These are phyloP conservation scores for Paratinospora sagittata DNA, from an alignment of 164 flowering plant species.

Conservation along the genomic window DNA sequence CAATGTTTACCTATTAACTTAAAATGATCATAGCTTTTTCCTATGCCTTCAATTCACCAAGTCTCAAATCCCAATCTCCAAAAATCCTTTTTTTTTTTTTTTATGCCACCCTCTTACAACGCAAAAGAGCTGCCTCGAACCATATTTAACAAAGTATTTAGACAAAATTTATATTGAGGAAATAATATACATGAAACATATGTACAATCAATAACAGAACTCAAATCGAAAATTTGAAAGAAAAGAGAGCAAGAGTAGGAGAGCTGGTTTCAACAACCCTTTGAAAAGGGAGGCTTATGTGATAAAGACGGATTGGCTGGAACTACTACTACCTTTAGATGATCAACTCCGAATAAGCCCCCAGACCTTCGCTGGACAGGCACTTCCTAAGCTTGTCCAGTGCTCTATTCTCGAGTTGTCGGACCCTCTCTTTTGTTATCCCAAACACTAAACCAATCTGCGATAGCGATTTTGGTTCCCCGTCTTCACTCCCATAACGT, in stretches of 20 bases:
- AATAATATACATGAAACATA: neutral
- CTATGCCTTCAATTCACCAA: no score
- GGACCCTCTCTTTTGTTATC: conserved; percentile 72
- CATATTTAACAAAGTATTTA: no score
- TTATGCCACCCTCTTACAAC: no score
- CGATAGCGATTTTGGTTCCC: conserved; percentile 38
- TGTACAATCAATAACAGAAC: conserved; percentile 11
- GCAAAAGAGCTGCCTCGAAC: no score
- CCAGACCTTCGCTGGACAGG: conserved; percentile 49
- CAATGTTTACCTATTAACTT: no score
- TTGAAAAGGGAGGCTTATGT: neutral
- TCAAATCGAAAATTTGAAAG: neutral
- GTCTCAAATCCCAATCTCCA: no score
- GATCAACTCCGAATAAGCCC: conserved; percentile 44
- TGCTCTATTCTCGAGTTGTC: conserved; percentile 75
- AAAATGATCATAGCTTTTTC: no score
- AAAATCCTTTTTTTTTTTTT: no score
- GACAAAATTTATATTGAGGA: neutral
- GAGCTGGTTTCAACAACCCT: neutral
- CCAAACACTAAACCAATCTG: conserved; percentile 57
- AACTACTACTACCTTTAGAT: conserved; percentile 11
- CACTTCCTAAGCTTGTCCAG: conserved; percentile 59
- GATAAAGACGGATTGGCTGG: neutral
- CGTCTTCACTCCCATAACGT: conserved; percentile 68
- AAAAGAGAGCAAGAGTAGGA: neutral